Percentiles rank a stretch among this genome's conserved stretches.
phyloP scores from a whole-genome alignment of 148 eudicot species.

The Rhododendron ferrugineum region DNA sequence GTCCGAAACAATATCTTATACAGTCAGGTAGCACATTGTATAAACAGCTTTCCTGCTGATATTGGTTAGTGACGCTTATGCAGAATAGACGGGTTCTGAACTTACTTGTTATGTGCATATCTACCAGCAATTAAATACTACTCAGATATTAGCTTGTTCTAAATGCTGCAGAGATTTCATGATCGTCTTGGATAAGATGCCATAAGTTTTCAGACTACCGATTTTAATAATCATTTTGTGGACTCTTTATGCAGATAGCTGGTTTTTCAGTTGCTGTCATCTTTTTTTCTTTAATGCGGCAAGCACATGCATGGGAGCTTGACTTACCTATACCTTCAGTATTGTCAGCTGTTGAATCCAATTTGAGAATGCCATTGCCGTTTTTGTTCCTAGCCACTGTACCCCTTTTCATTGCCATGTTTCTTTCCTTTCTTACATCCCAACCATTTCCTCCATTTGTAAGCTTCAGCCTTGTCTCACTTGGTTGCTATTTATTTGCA shows the following conservation, averaged over 20 bases:
- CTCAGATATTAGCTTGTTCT: not conserved
- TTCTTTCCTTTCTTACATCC: constrained; percentile 50
- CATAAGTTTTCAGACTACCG: not conserved
- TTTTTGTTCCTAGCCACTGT: constrained; percentile 46
- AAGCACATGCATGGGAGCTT: constrained; percentile 86
- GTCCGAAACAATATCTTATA: not conserved
- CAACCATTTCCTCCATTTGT: constrained; percentile 47
- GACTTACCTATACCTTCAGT: constrained; percentile 78
- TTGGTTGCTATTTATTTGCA: constrained; percentile 65
- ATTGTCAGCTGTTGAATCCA: constrained; percentile 78
- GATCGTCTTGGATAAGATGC: not conserved
- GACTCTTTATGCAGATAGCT: constrained; percentile 52
- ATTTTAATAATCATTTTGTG: constrained; percentile 7
- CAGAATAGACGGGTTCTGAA: not conserved
- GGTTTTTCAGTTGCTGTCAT: constrained; percentile 68
- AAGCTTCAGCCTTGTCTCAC: constrained; percentile 60
- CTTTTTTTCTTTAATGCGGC: constrained; percentile 84
- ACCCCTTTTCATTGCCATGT: constrained; percentile 50
- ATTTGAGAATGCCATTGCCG: constrained; percentile 66
- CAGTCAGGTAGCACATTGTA: not conserved
- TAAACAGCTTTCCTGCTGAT: not conserved
- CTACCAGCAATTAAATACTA: not conserved
- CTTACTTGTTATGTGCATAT: not conserved
- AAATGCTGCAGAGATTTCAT: not conserved
- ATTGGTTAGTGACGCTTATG: not conserved